Conservation (phyloP, 208 protist genomes). For the Acanthamoeba castellanii region DNA sequence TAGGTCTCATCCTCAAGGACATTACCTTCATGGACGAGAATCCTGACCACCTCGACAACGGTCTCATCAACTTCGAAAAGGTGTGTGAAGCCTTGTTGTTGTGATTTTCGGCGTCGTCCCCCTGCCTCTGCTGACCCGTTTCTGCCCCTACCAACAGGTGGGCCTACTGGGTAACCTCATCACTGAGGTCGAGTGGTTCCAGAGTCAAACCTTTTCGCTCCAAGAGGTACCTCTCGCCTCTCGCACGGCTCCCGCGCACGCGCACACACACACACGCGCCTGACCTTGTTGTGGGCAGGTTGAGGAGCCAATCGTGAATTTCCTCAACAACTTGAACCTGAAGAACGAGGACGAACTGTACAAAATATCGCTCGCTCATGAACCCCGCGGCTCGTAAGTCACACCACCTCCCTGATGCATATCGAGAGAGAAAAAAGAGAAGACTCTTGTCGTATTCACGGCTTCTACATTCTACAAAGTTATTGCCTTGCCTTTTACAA, state of each 20-base stretch:
- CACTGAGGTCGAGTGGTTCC: slow-evolving; percentile 16
- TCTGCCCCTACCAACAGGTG: neutral
- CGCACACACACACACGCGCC: neutral
- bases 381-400: slow-evolving; percentile 56
- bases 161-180: slow-evolving; percentile 54
- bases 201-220: slow-evolving; percentile 17
- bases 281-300: neutral
- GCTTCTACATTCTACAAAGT: no score
- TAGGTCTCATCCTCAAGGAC: slow-evolving; percentile 58
- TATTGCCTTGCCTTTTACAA: no score
- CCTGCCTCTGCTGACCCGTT: neutral
- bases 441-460: no score
- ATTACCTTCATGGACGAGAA: slow-evolving; percentile 68
- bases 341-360: slow-evolving; percentile 68
- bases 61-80: slow-evolving; percentile 70
- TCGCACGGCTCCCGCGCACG: neutral
- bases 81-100: neutral
- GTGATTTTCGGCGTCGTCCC: neutral
- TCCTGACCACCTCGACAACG: slow-evolving; percentile 36
- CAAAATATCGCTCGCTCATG: slow-evolving; percentile 30
- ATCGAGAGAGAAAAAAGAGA: no score
- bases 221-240: slow-evolving; percentile 1
- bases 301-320: slow-evolving; percentile 49
- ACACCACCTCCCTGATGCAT: no score
- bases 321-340: slow-evolving; percentile 63